Evolutionary conservation across 176 grass and related monocot species (phyloP).

Genomic region (Aegilops sharonensis): DNA sequence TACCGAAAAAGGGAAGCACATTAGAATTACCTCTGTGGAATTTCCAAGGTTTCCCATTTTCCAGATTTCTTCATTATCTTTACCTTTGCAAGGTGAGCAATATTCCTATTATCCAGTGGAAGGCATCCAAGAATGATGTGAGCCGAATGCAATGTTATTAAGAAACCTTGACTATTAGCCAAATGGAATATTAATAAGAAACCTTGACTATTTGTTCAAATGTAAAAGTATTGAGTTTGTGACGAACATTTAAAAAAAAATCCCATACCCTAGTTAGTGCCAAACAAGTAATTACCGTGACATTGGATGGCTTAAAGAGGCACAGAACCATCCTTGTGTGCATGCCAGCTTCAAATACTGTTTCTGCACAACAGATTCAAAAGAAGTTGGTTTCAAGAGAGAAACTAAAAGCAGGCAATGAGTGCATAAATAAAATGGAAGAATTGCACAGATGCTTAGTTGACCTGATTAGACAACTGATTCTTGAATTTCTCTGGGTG

Average conservation of each 20-base stretch:
- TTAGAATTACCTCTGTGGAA: constrained; percentile 74
- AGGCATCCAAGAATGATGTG: neutral
- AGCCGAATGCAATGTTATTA: neutral
- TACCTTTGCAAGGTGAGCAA: constrained; percentile 75
- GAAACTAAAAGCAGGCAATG: neutral
- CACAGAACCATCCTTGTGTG: constrained; percentile 96
- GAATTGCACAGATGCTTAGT: constrained; percentile 2
- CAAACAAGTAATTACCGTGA: constrained; percentile 56
- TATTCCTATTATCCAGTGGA: constrained; percentile 58
- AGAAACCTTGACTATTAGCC: neutral
- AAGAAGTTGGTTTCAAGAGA: constrained; percentile 19
- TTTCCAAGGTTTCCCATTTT: constrained; percentile 81
- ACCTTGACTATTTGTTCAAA: neutral
- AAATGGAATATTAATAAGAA: constrained; percentile 1
- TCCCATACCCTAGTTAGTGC: neutral
- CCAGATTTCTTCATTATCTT: constrained; percentile 94
- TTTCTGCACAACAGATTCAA: constrained; percentile 69
- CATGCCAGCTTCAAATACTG: constrained; percentile 89
- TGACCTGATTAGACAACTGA: constrained; percentile 91
- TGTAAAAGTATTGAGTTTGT: neutral
- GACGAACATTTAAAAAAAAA: constrained; percentile 3
- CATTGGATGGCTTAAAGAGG: constrained; percentile 67
- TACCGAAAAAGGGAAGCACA: constrained; percentile 7
- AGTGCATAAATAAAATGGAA: constrained; percentile 3
- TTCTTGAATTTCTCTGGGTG: constrained; percentile 96